Percentiles rank a stretch among this genome's conserved stretches.
phyloP scores from a whole-genome alignment of 345 rosid genomes.

The Heritiera littoralis region DNA sequence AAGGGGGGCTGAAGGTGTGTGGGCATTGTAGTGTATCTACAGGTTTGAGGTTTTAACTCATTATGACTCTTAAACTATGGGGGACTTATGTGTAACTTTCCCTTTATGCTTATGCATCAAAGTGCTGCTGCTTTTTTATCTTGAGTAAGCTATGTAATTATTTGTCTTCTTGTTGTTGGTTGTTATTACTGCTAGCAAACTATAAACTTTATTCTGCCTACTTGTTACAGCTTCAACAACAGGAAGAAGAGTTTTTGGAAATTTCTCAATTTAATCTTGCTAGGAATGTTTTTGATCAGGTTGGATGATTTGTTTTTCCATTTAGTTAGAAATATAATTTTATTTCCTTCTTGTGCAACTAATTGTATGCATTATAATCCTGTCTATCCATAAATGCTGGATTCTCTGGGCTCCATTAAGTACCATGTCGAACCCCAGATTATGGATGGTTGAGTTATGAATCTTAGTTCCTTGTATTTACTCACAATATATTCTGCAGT shows the following conservation, averaged over 20 bases:
- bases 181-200: neutral
- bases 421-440: neutral
- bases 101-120: neutral
- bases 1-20: neutral
- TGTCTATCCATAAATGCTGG: neutral
- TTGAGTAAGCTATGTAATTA: neutral
- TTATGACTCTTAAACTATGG: neutral
- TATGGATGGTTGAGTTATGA: slow-evolving; percentile 6
- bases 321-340: neutral
- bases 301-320: slow-evolving; percentile 32
- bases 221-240: slow-evolving; percentile 74
- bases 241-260: slow-evolving; percentile 80
- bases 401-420: neutral
- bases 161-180: neutral
- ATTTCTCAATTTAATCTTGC: slow-evolving; percentile 56
- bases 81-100: neutral
- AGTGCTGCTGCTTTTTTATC: too few relatives aligned
- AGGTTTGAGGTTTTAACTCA: neutral
- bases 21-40: slow-evolving; percentile 6
- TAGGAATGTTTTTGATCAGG: slow-evolving; percentile 73
- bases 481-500: slow-evolving; percentile 55
- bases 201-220: slow-evolving; percentile 15
- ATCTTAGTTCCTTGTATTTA: slow-evolving; percentile 12
- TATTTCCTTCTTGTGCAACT: slow-evolving; percentile 1
- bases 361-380: neutral